Evolutionary conservation across 1,139 yeast genomes (phyloP).

Genomic region (Blastobotrys persicus): DNA sequence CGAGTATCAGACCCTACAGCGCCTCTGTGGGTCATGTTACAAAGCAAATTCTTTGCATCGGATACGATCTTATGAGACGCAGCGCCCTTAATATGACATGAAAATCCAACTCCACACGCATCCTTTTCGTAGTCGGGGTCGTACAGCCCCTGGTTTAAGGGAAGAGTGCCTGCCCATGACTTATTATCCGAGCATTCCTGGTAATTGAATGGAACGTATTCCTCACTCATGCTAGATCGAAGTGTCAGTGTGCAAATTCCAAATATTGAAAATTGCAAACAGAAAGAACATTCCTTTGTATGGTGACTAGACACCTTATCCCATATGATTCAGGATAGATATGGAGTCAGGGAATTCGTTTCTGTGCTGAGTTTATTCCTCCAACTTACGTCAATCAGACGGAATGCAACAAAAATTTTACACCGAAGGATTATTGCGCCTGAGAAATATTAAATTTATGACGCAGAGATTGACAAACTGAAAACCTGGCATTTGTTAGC

Average conservation of each 20-base stretch:
- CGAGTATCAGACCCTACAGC: slow-evolving; percentile 94
- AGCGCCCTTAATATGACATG: slow-evolving; percentile 87
- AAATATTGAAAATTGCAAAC: neutral
- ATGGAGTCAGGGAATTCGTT: no score
- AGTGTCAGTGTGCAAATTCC: neutral
- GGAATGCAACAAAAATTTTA: no score
- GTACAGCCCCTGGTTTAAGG: slow-evolving; percentile 84
- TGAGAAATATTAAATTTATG: no score
- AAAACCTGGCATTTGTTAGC: no score
- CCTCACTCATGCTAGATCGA: slow-evolving; percentile 17
- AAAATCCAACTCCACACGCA: slow-evolving; percentile 98
- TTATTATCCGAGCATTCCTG: slow-evolving; percentile 75
- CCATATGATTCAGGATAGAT: no score
- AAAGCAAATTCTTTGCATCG: slow-evolving; percentile 77
- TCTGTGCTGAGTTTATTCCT: no score
- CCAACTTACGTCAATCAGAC: no score
- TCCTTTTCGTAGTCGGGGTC: slow-evolving; percentile 94
- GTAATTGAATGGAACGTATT: slow-evolving; percentile 51
- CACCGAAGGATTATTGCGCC: no score
- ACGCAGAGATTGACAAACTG: no score
- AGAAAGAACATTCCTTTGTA: no score
- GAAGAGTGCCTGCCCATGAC: slow-evolving; percentile 91
- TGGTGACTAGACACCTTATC: no score
- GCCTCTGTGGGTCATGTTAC: slow-evolving; percentile 99
- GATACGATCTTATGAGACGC: slow-evolving; percentile 90